A percentile compares a stretch with the other conserved stretches of the same genome.
These are phyloP conservation scores for Leccinum subtestaceum DNA, from an alignment of 768 basidiomycete genomes.

Conservation along the genomic window DNA sequence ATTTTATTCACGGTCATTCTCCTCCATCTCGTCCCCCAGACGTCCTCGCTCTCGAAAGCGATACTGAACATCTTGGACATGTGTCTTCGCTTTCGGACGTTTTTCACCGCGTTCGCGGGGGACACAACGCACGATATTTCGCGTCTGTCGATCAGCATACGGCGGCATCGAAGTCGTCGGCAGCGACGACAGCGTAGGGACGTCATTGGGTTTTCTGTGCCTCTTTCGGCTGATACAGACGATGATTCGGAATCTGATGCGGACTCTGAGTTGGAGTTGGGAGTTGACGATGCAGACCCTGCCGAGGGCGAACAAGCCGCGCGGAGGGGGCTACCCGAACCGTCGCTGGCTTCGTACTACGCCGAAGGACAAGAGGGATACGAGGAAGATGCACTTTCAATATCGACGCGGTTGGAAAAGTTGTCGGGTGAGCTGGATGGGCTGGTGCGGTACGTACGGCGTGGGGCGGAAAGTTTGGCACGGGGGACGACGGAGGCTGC, in stretches of 20 bases:
- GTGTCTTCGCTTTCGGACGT: conserved; percentile 64
- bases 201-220: conserved; percentile 60
- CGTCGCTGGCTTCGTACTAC: conserved; percentile 29
- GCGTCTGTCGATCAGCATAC: conserved; percentile 49
- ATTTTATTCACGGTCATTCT: neutral
- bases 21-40: conserved; percentile 37
- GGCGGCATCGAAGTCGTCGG: conserved; percentile 61
- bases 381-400: conserved; percentile 38
- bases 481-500: conserved; percentile 59
- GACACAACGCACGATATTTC: conserved; percentile 58
- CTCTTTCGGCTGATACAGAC: conserved; percentile 26
- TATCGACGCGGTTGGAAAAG: conserved; percentile 55
- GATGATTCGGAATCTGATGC: conserved; percentile 39
- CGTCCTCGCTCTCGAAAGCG: conserved; percentile 59
- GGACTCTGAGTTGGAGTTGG: conserved; percentile 12
- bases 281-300: too few relatives aligned
- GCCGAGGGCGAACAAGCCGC: conserved; percentile 17
- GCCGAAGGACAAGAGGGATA: conserved; percentile 17
- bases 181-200: conserved; percentile 53
- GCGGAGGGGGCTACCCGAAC: conserved; percentile 16
- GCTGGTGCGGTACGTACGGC: conserved; percentile 59
- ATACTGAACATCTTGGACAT: conserved; percentile 73
- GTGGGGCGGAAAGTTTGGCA: conserved; percentile 69
- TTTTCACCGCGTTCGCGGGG: conserved; percentile 59
- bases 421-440: conserved; percentile 70